Base-by-base conservation (phyloP, 176 grass and related monocot genomes). In the Oryza brachyantha region DNA sequence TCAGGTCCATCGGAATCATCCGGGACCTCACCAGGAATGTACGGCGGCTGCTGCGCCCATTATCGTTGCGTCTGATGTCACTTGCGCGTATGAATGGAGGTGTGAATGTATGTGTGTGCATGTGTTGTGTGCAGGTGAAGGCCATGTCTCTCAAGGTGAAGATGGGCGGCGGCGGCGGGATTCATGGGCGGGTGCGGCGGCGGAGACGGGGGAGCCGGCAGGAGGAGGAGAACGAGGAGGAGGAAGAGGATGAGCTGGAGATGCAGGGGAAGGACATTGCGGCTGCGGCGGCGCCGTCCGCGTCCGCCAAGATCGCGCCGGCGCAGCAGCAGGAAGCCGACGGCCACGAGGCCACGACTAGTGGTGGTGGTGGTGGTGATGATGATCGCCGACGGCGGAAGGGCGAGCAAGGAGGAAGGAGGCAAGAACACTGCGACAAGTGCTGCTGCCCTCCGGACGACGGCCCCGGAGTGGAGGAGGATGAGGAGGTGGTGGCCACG, bases 231-330 rank as follows among this genome's bases (percentile, higher is more conserved):
- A n/a, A n/a, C n/a, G n/a, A 62, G 32, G 81, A 69, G 32, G 52
- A 24, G 0, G 39, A 39, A 7, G 81, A 84, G 24, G 80, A 84
- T 17, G 78, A 25, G 17, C 26, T 31, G 66, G 52, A 71, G 6
- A 41, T 16, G 75, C 61, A 73, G 69, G 75, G 57, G 37, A 84
- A 75, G 52, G 75, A 88, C 0, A 11, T 12, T 1, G 70, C 70
- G 4, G 12, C 62, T n/a, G 64, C 42, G 38, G 38, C 85, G 28
- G 29, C 85, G 0, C 41, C 80, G 2, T 81, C 77, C 0, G 71
- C 77, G 16, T 88, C 80, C 69, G 86, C 86, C 40, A 88, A 84
- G 81, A 84, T 88, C 81, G 86, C 75, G 39, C 81, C 86, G 74
- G 85, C 81, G 72, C 81, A 84, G 64, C 50, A 28, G 57, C 82